Evolutionary conservation across 352 stramenopile genomes (phyloP), one percentile per base, ranked within the genome.

Genomic region (Globisporangium cederbergense): DNA sequence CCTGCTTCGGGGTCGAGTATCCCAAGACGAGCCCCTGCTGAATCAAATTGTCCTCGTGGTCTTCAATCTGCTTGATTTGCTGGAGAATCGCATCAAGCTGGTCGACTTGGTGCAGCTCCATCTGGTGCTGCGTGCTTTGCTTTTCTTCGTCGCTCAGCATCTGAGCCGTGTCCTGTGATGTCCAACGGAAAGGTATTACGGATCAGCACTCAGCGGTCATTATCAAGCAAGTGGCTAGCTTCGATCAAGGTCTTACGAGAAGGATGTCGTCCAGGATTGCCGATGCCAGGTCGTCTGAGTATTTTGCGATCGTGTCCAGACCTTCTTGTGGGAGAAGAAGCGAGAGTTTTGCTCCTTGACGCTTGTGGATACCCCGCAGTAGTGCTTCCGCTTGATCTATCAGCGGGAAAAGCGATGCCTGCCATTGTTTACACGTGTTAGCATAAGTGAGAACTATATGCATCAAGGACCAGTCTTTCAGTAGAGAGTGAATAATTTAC

Each of bases 181-280:
- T 13, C 49, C 2, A 36, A 53, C 46, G 0, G 5, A 47, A 47
- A 18, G 14, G 7, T n/a, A 46, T 46, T 46, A 9, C 32, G n/a
- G 8, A 2, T n/a, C 30, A 50, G 2, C n/a, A 42, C 2, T 11
- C n/a, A 38, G 28, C 36, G 1, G 9, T 25, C 38, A 18, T 7
- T 40, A 6, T 20, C 28, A n/a, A 56, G 18, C 14, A 14, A 22
- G 6, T 18, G 16, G 40, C 8, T 30, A 40, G 13, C 53, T 20
- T 47, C 22, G 7, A 45, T 32, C 6, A 22, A 16, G 18, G 54
- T 59, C 71, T 58, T 68, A 91, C 82, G 54, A 89, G 65, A 14
- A 90, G 66, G 0, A 91, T 61, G 25, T 91, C 82, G 49, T 91
- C 80, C 55, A 91, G 64, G 53, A 91, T 80, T 4, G 78, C 70